These are phyloP conservation scores for Euptelea pleiosperma DNA, from an alignment of 164 flowering plant genomes.

Conservation along the genomic window DNA sequence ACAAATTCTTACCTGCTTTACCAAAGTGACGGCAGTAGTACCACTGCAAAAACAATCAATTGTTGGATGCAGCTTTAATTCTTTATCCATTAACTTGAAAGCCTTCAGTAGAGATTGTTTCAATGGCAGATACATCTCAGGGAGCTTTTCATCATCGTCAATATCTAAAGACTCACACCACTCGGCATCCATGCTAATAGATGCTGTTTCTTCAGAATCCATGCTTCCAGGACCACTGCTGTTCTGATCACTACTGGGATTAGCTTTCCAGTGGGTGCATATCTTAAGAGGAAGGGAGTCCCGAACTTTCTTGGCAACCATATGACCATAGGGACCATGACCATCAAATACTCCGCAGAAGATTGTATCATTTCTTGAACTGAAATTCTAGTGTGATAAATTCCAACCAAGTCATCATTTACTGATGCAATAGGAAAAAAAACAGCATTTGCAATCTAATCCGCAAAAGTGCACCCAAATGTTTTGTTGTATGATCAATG, in stretches of 20 bases:
- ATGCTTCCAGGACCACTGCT: constrained; percentile 30
- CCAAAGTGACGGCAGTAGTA: constrained; percentile 64
- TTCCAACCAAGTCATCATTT: constrained; percentile 19
- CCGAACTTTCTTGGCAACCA: constrained; percentile 79
- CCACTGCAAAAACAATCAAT: constrained; percentile 88
- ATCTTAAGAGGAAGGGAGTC: constrained; percentile 70
- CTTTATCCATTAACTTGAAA: constrained; percentile 76
- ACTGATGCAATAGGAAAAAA: constrained; percentile 2
- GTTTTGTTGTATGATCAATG: constrained; percentile 4
- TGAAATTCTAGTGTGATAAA: constrained; percentile 49
- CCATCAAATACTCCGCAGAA: constrained; percentile 91
- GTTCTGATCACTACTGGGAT: constrained; percentile 21
- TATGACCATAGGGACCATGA: constrained; percentile 86
- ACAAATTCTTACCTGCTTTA: constrained; percentile 52
- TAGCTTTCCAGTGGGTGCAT: constrained; percentile 51
- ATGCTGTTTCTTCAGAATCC: constrained; percentile 45
- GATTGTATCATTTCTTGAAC: constrained; percentile 50
- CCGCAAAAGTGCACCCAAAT: constrained; percentile 6
- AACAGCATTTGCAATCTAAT: constrained; percentile 3
- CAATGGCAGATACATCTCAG: constrained; percentile 50
- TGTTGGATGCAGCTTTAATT: constrained; percentile 57
- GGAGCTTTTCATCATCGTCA: constrained; percentile 45
- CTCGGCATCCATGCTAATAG: constrained; percentile 49
- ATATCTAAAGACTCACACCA: constrained; percentile 37
- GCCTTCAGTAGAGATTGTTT: constrained; percentile 57